Conservation (phyloP, 148 eudicot genomes). For the Nepenthes gracilis region DNA sequence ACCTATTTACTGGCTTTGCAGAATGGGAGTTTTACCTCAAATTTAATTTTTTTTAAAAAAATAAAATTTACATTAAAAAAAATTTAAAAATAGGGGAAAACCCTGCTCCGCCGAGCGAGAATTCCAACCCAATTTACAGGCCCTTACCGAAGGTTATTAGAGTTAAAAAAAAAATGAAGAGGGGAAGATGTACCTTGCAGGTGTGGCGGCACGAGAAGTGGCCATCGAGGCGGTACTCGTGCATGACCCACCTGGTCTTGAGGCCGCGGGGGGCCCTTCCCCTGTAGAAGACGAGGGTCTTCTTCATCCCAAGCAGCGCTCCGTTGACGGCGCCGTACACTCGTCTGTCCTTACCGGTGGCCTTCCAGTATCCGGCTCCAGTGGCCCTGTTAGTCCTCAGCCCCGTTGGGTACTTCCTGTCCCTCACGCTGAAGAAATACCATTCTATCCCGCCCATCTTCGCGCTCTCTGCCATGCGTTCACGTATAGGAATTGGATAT, state of each 20-base stretch:
- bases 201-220: conserved; percentile 51
- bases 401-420: conserved; percentile 76
- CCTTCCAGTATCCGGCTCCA: conserved; percentile 73
- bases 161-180: no score
- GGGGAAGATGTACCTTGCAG: conserved; percentile 27
- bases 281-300: conserved; percentile 74
- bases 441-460: conserved; percentile 83
- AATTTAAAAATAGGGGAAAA: no score
- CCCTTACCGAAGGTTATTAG: no score
- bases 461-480: conserved; percentile 30
- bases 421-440: conserved; percentile 72
- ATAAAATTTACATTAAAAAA: no score
- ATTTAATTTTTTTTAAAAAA: no score
- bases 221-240: conserved; percentile 82
- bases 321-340: conserved; percentile 13
- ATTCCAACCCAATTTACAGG: no score
- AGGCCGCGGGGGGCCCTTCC: conserved; percentile 77
- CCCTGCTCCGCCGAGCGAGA: no score
- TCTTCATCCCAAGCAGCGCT: conserved; percentile 58
- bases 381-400: conserved; percentile 73
- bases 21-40: no score
- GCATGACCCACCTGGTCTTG: conserved; percentile 85
- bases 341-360: conserved; percentile 68
- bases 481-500: no score
- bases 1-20: no score